Conservation (phyloP, 108 stramenopile species). For the Skeletonema grethae region DNA sequence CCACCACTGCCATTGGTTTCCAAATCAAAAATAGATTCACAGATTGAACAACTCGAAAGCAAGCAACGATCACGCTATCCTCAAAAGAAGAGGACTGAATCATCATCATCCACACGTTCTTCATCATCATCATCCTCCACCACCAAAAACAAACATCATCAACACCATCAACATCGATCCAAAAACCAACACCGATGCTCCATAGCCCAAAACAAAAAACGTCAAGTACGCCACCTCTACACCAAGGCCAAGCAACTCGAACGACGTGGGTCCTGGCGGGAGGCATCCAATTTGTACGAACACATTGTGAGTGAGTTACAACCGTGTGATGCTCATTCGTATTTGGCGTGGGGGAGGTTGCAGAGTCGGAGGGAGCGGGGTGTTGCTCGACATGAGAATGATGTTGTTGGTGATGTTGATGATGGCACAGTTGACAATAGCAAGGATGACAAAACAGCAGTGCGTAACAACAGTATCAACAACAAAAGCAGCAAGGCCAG, state of each 20-base stretch:
- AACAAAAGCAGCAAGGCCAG: constrained; percentile 35
- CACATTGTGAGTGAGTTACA: constrained; percentile 57
- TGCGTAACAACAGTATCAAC: neutral
- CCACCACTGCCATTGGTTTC: neutral
- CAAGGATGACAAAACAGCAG: neutral
- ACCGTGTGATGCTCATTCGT: constrained; percentile 67
- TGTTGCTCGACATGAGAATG: no score
- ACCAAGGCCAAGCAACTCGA: constrained; percentile 23
- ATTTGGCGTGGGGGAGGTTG: constrained; percentile 73
- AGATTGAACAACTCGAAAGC: neutral
- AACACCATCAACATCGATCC: neutral
- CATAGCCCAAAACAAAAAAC: constrained; percentile 20
- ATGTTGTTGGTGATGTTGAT: neutral
- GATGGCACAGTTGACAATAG: neutral
- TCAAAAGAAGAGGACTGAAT: neutral
- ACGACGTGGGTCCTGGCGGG: constrained; percentile 29
- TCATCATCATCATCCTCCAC: neutral
- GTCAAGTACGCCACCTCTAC: constrained; percentile 26
- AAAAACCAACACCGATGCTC: constrained; percentile 16
- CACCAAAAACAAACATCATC: neutral
- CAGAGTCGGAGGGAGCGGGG: constrained; percentile 57
- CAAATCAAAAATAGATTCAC: neutral
- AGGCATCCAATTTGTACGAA: constrained; percentile 48
- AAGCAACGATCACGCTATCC: neutral
- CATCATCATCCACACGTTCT: constrained; percentile 16